These are phyloP conservation scores for Sphaerulina musiva DNA, from an alignment of 2,329 filamentous ascomycete species.

Conservation along the genomic window DNA sequence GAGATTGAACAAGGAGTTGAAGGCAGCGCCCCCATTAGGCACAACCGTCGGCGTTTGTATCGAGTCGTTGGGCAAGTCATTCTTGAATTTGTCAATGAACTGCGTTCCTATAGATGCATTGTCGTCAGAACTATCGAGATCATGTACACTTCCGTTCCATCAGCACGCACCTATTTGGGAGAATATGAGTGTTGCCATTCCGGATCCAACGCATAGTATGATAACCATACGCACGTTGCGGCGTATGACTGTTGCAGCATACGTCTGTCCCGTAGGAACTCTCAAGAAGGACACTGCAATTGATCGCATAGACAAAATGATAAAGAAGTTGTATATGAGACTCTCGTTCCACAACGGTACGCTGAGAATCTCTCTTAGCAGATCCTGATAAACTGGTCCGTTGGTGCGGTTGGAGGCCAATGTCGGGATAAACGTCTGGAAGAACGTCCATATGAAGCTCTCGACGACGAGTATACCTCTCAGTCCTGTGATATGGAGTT, in stretches of 20 bases:
- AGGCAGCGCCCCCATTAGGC: conserved; percentile 38
- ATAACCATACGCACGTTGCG: conserved; percentile 40
- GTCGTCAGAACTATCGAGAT: too few species aligned
- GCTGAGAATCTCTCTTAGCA: conserved; percentile 42
- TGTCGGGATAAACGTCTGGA: conserved; percentile 41
- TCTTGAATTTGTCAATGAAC: conserved; percentile 38
- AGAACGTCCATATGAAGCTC: conserved; percentile 43
- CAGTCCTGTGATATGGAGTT: conserved; percentile 39
- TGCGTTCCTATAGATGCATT: too few species aligned
- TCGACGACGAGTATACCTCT: conserved; percentile 41
- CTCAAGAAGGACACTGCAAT: conserved; percentile 40
- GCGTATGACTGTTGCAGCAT: conserved; percentile 39
- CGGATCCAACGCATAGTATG: conserved; percentile 38
- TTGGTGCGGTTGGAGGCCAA: conserved; percentile 35
- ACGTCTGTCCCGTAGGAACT: conserved; percentile 31
- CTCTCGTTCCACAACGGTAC: conserved; percentile 43
- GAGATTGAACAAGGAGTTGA: conserved; percentile 44
- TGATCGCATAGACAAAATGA: conserved; percentile 42
- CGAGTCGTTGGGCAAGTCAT: conserved; percentile 35
- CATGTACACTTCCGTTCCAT: too few species aligned
- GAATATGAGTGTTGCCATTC: conserved; percentile 36
- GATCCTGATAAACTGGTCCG: conserved; percentile 37
- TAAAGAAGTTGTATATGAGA: conserved; percentile 43
- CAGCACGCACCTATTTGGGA: conserved; percentile 25
- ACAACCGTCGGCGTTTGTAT: conserved; percentile 31